phyloP scores from a whole-genome alignment of 306 rosid genomes.

The Citrullus amarus region DNA sequence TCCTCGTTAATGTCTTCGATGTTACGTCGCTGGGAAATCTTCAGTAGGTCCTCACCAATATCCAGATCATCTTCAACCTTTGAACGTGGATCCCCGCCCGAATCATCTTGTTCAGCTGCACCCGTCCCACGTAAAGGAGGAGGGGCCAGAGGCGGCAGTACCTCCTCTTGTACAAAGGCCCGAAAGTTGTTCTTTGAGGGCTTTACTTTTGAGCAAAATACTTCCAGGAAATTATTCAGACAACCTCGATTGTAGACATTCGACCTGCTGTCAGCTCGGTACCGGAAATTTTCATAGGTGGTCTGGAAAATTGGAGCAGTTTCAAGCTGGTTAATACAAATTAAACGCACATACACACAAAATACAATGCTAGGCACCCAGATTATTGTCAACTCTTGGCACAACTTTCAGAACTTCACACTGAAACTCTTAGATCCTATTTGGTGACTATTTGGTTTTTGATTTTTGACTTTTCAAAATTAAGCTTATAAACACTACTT shows the following conservation, averaged over 20 bases:
- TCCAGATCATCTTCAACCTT: slow-evolving; percentile 88
- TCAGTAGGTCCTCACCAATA: slow-evolving; percentile 79
- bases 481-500: too few species aligned
- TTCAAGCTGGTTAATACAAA: neutral
- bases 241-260: slow-evolving; percentile 68
- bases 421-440: neutral
- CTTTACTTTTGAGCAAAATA: slow-evolving; percentile 65
- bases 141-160: slow-evolving; percentile 25
- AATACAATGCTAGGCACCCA: neutral
- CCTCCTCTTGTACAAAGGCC: slow-evolving; percentile 63
- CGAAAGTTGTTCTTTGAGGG: slow-evolving; percentile 80
- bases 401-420: neutral
- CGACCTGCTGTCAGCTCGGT: slow-evolving; percentile 68
- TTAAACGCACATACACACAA: neutral
- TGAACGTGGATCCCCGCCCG: slow-evolving; percentile 52
- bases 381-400: neutral
- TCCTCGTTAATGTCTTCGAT: slow-evolving; percentile 66
- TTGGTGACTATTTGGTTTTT: too few species aligned
- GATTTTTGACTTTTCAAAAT: too few species aligned
- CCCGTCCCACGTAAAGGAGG: slow-evolving; percentile 20
- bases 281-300: slow-evolving; percentile 82
- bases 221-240: slow-evolving; percentile 67
- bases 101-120: slow-evolving; percentile 39
- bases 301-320: slow-evolving; percentile 38
- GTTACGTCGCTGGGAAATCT: slow-evolving; percentile 87